Base-by-base conservation (phyloP, 2,329 filamentous ascomycete species). In the Corniculantispora saksenae region DNA sequence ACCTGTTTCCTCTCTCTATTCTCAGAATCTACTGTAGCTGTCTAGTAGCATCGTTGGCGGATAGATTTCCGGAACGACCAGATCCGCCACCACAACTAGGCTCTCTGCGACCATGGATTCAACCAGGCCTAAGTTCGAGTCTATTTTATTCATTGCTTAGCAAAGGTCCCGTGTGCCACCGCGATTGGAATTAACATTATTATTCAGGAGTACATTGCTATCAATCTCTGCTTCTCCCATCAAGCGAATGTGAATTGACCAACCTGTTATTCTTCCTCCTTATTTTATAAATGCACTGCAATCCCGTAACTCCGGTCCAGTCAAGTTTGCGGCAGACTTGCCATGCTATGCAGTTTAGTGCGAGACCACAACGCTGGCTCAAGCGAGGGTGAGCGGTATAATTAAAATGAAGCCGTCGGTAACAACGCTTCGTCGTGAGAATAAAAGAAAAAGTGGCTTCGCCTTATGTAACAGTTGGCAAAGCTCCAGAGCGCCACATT, bases 121-220 rank as follows among this genome's bases (percentile, higher is more conserved):
- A 32, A 32, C 32, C 32, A 10, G 32, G 10, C 32, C 32, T 5
- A 5, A 32, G 32, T n/a, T n/a, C n/a, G n/a, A n/a, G n/a, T n/a
- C n/a, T n/a, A n/a, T n/a, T n/a, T n/a, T n/a, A n/a, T n/a, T n/a
- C n/a, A n/a, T n/a, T n/a, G n/a, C n/a, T n/a, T n/a, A n/a, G n/a
- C n/a, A n/a, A n/a, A n/a, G n/a, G n/a, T n/a, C n/a, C n/a, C n/a
- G n/a, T n/a, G n/a, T n/a, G n/a, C n/a, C n/a, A n/a, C n/a, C n/a
- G n/a, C n/a, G n/a, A n/a, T n/a, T n/a, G n/a, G n/a, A n/a, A n/a
- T 62, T 62, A 62, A 15, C 23, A 61, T 53, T 53, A 61, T 45
- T 53, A 40, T 53, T 23, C 47, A 23, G 9, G 10, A 51, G 45
- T 61, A 51, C 47, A 47, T 21, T 25, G 29, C 48, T 21, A 35